These are phyloP conservation scores for Pseudodiploospora longispora DNA, from an alignment of 2,329 filamentous ascomycete species.

Conservation along the genomic window DNA sequence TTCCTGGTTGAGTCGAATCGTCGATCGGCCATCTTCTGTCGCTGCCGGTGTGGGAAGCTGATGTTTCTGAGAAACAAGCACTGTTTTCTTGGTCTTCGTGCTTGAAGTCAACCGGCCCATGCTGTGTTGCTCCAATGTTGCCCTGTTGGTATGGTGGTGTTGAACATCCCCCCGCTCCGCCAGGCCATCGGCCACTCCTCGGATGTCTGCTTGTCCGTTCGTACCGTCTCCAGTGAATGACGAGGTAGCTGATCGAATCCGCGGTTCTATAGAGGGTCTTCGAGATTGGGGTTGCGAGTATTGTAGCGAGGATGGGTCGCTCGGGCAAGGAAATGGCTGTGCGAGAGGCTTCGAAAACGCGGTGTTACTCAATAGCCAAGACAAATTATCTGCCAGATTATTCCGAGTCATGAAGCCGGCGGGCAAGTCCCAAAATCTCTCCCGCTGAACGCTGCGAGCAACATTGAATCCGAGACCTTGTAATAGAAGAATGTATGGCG, in stretches of 20 bases:
- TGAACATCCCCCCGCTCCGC: slow-evolving; percentile 13
- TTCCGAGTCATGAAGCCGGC: slow-evolving; percentile 54
- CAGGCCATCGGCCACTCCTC: slow-evolving; percentile 13
- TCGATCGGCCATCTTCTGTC: slow-evolving; percentile 12
- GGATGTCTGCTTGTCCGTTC: no score
- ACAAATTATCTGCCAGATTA: slow-evolving; percentile 49
- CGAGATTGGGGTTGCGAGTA: slow-evolving; percentile 18
- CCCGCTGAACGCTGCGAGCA: slow-evolving; percentile 12
- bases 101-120: slow-evolving; percentile 40
- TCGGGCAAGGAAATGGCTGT: slow-evolving; percentile 27
- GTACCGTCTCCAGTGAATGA: slow-evolving; percentile 1
- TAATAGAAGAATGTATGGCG: neutral
- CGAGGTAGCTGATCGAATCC: slow-evolving; percentile 1
- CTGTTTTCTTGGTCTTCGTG: slow-evolving; percentile 36
- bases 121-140: slow-evolving; percentile 19
- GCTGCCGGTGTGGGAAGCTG: slow-evolving; percentile 34
- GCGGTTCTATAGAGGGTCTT: slow-evolving; percentile 4
- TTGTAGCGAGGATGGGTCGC: slow-evolving; percentile 17
- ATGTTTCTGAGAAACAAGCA: slow-evolving; percentile 33
- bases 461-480: slow-evolving; percentile 13
- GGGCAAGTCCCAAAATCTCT: slow-evolving; percentile 13
- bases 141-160: slow-evolving; percentile 17
- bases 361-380: slow-evolving; percentile 47
- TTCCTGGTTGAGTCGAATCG: slow-evolving; percentile 10
- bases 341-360: slow-evolving; percentile 31